Percentiles rank a stretch among this genome's conserved stretches.
phyloP scores from a whole-genome alignment of 2,329 filamentous ascomycete genomes.

The Pyrenophora seminiperda region DNA sequence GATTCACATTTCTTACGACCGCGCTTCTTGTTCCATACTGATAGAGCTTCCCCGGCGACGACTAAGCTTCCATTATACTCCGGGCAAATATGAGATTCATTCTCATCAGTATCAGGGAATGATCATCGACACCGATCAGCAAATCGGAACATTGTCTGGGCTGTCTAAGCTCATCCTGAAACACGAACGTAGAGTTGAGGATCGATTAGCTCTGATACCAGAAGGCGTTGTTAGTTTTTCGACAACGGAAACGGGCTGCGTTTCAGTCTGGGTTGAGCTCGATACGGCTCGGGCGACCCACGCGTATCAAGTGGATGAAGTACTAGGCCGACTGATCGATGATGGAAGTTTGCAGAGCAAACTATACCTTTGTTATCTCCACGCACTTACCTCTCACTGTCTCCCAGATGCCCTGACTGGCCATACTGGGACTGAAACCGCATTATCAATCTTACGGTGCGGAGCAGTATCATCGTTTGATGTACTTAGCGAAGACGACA shows the following conservation, averaged over 20 bases:
- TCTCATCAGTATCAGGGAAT: conserved; percentile 37
- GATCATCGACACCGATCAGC: conserved; percentile 33
- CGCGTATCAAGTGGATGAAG: conserved; percentile 56
- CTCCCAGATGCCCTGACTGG: conserved; percentile 57
- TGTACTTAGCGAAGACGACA: conserved; percentile 33
- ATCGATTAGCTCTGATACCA: conserved; percentile 48
- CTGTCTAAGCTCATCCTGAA: conserved; percentile 31
- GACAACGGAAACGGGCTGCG: conserved; percentile 8
- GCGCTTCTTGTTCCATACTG: background rate
- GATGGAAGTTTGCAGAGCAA: conserved; percentile 59
- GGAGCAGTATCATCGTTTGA: conserved; percentile 58
- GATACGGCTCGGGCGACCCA: conserved; percentile 41
- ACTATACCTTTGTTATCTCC: conserved; percentile 58
- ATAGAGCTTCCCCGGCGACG: conserved; percentile 25
- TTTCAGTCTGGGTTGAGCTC: conserved; percentile 22
- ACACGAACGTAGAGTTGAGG: conserved; percentile 10
- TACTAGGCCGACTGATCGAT: conserved; percentile 58
- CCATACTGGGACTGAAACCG: conserved; percentile 61
- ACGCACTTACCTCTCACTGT: conserved; percentile 60
- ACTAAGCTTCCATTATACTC: conserved; percentile 16
- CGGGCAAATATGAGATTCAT: conserved; percentile 10
- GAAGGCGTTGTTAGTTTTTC: conserved; percentile 1
- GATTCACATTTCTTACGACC: conserved; percentile 26
- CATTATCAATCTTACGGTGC: conserved; percentile 56
- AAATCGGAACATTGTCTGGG: conserved; percentile 31